Conservation (phyloP, 306 rosid genomes). For the Pterocarpus santalinus region DNA sequence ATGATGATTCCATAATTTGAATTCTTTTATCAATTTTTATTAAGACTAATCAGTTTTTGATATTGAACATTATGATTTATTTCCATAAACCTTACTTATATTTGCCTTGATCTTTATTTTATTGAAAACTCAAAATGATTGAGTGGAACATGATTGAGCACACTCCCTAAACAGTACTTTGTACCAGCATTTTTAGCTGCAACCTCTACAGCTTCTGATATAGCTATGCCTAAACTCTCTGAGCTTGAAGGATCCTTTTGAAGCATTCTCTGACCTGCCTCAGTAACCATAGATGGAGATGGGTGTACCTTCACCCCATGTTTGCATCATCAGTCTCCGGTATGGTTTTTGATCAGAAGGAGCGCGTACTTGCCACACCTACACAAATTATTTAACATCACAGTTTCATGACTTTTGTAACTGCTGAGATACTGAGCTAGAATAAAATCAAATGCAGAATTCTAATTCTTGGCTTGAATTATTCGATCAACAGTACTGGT, state of each 20-base stretch:
- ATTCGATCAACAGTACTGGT: background rate
- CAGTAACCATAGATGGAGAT: constrained; percentile 84
- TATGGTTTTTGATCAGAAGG: constrained; percentile 91
- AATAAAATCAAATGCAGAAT: background rate
- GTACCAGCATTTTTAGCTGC: constrained; percentile 79
- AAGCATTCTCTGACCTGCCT: constrained; percentile 74
- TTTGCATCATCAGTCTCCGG: constrained; percentile 93
- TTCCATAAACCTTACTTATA: too few relatives aligned
- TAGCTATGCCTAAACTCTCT: constrained; percentile 95
- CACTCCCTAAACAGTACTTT: constrained; percentile 93
- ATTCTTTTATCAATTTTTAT: too few relatives aligned
- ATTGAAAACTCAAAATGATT: constrained; percentile 55
- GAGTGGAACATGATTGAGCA: constrained; percentile 89
- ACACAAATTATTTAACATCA: background rate
- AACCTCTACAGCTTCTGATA: constrained; percentile 92
- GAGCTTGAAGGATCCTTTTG: constrained; percentile 78
- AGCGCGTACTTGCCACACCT: constrained; percentile 99
- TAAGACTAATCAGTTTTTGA: too few relatives aligned
- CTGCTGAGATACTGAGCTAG: background rate
- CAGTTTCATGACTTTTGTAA: too few relatives aligned
- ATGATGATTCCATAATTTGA: too few relatives aligned
- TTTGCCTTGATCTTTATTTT: too few relatives aligned
- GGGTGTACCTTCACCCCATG: constrained; percentile 99
- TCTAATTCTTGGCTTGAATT: constrained; percentile 20
- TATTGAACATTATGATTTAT: too few relatives aligned